Conservation (phyloP, 164 flowering plant genomes). For the Echeveria elegans region DNA sequence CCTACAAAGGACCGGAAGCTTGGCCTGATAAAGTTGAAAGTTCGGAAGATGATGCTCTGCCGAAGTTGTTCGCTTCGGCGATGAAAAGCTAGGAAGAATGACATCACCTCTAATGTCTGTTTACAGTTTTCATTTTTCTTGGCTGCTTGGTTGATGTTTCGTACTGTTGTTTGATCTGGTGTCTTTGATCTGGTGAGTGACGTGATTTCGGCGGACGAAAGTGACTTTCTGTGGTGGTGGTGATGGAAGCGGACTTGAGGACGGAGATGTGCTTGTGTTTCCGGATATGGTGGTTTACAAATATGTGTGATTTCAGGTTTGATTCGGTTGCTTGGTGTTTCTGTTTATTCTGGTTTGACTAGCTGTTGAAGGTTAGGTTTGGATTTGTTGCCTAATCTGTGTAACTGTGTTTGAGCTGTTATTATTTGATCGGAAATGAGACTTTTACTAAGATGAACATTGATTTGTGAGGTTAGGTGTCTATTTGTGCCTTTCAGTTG, state of each 20-base stretch:
- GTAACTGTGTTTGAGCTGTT: background rate
- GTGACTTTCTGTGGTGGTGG: conserved; percentile 68
- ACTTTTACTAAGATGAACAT: background rate
- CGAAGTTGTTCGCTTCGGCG: conserved; percentile 43
- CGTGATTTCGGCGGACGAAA: background rate
- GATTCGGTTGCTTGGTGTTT: background rate
- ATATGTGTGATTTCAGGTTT: conserved; percentile 21
- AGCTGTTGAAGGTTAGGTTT: background rate
- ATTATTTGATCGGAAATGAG: background rate
- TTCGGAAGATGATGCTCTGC: conserved; percentile 46
- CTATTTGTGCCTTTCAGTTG: background rate
- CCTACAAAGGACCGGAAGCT: conserved; percentile 44
- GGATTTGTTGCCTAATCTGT: background rate
- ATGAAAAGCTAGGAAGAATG: conserved; percentile 50
- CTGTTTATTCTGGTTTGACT: background rate
- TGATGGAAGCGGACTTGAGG: conserved; percentile 34
- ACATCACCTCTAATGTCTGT: conserved; percentile 45
- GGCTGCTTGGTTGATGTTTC: background rate
- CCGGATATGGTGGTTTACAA: conserved; percentile 86
- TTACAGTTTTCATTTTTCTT: background rate
- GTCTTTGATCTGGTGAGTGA: conserved; percentile 1
- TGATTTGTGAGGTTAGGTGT: background rate
- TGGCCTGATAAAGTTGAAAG: conserved; percentile 69
- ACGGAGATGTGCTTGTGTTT: conserved; percentile 78
- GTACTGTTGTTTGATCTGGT: no score